Base-by-base conservation (phyloP, 306 rosid species). In the Fagus sylvatica region DNA sequence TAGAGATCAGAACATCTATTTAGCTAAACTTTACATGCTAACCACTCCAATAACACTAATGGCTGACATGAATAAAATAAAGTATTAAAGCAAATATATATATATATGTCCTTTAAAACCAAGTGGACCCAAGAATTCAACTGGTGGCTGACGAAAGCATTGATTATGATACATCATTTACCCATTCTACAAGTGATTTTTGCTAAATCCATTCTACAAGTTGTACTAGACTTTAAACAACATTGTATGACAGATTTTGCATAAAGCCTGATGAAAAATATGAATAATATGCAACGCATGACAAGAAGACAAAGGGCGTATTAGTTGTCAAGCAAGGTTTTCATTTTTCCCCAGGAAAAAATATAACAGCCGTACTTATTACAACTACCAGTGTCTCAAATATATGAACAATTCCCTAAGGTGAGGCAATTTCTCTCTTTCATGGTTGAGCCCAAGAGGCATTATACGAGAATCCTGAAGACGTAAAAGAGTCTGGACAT, bases 391-490 rank as follows among this genome's bases (percentile, higher is more conserved):
- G 77, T 16, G 74, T 79, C 90, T 85, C 89, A 70, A 79, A 22
- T 48, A 53, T 83, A 86, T 86, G 82, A 85, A 87, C 89, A 84
- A 82, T 69, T 79, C 77, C 86, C 84, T 81, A 33, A 53, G 57
- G 81, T 51, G 83, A 82, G 85, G 73, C 19, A 68, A 71, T n/a
- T n/a, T 54, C n/a, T 70, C 87, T 78, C 91, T 82, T 85, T 85
- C 72, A 64, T 75, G 67, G 82, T 17, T 76, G 78, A 65, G 79
- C 73, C 87, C 87, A 75, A 61, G 80, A 74, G n/a, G 71, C 84
- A 64, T 83, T 67, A 15, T 62, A 84, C 74, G 37, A 73, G 86
- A 84, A 76, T 80, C 78, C 73, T 51, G 80, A 73, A 56, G 78
- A 74, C 36, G 84, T 68, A 55, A 43, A 80, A 19, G 40, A 49